Conservation (phyloP, 1,139 yeast species). For the Nadsonia starkeyi-henricii region DNA sequence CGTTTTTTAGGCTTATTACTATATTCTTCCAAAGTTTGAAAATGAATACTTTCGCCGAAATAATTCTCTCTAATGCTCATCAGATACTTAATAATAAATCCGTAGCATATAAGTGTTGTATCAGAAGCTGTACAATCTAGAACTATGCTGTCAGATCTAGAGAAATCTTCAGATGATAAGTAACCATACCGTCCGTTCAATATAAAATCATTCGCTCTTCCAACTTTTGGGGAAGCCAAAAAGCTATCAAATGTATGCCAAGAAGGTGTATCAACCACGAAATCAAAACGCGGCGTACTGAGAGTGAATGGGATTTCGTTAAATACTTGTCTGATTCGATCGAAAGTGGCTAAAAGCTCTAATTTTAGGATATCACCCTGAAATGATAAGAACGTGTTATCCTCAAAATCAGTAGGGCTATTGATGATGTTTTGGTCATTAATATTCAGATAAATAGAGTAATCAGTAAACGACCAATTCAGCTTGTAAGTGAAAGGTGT, state of each 20-base stretch:
- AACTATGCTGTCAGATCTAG: constrained; percentile 54
- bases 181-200: constrained; percentile 57
- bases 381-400: constrained; percentile 62
- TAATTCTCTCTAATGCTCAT: constrained; percentile 76
- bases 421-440: constrained; percentile 81
- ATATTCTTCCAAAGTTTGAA: constrained; percentile 76
- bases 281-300: constrained; percentile 44
- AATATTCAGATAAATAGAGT: constrained; percentile 56
- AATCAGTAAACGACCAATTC: constrained; percentile 45
- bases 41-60: constrained; percentile 75
- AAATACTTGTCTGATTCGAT: constrained; percentile 42
- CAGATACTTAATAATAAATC: constrained; percentile 61
- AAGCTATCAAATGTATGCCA: constrained; percentile 84
- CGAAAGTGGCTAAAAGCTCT: constrained; percentile 42
- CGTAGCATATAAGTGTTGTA: constrained; percentile 60
- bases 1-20: constrained; percentile 19
- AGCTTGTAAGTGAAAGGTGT: constrained; percentile 54
- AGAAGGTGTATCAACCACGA: constrained; percentile 65
- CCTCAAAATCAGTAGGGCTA: constrained; percentile 72
- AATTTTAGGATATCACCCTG: constrained; percentile 48
- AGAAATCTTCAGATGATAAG: constrained; percentile 43
- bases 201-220: constrained; percentile 48
- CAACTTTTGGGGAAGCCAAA: constrained; percentile 45
- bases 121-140: constrained; percentile 52
- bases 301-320: constrained; percentile 43